phyloP scores from a whole-genome alignment of 208 protist genomes.

The Naegleria lovaniensis region DNA sequence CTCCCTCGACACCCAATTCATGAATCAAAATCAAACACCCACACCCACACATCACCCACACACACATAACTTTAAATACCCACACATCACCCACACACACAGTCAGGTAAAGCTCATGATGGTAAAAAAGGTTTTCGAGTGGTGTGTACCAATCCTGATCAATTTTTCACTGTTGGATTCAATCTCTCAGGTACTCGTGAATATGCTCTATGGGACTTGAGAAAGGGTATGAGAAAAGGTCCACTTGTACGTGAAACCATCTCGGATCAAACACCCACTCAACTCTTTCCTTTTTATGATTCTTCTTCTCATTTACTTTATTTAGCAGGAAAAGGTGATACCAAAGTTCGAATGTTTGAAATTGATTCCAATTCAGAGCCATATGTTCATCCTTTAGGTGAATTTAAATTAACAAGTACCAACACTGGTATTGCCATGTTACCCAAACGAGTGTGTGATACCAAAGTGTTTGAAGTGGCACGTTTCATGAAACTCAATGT shows the following conservation, averaged over 20 bases:
- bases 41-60: no score
- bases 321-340: background rate
- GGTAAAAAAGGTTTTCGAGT: constrained; percentile 20
- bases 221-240: constrained; percentile 21
- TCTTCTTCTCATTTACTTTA: background rate
- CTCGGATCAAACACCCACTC: background rate
- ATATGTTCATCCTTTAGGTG: background rate
- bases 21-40: no score
- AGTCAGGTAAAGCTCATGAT: constrained; percentile 21
- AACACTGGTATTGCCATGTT: background rate
- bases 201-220: background rate
- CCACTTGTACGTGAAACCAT: background rate
- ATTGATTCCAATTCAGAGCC: background rate
- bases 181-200: background rate
- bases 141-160: background rate
- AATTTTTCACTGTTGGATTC: constrained; percentile 6
- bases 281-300: background rate
- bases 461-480: background rate
- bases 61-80: no score
- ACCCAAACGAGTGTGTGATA: background rate
- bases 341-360: background rate
- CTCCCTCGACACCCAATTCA: no score
- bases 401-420: background rate
- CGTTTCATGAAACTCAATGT: background rate
- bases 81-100: no score